phyloP scores from a whole-genome alignment of 1,284 basidiomycete genomes.

The Mrakiaceae sp. region DNA sequence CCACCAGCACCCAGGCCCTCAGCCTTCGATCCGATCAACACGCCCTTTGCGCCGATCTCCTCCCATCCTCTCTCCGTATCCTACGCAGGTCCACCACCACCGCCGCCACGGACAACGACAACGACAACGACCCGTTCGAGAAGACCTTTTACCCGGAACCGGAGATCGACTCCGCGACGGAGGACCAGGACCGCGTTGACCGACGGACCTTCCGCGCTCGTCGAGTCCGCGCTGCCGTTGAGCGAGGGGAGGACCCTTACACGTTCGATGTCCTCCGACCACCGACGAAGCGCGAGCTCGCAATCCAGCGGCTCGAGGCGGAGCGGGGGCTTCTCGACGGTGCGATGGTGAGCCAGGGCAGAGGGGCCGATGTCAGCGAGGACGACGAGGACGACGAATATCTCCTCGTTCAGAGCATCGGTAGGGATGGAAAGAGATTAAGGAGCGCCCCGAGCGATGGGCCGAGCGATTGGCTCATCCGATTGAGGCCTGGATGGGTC shows the following conservation, averaged over 20 bases:
- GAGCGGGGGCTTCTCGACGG: neutral
- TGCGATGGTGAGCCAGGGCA: neutral
- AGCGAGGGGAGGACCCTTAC: conserved; percentile 7
- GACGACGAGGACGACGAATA: neutral
- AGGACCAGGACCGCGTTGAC: neutral
- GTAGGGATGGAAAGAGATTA: neutral
- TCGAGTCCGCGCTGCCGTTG: neutral
- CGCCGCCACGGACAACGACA: too few relatives aligned
- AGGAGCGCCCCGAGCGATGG: conserved; percentile 8
- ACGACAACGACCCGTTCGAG: conserved; percentile 10
- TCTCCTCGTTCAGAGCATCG: neutral
- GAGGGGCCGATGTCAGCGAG: neutral
- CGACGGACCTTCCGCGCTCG: conserved; percentile 1
- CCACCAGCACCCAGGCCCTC: neutral
- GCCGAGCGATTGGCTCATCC: conserved; percentile 5
- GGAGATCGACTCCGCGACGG: neutral
- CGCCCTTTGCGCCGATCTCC: neutral
- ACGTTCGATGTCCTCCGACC: neutral
- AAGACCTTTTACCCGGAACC: conserved; percentile 6
- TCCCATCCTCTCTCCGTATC: neutral
- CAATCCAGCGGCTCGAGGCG: neutral
- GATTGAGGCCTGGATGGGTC: conserved; percentile 6
- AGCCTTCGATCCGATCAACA: too few relatives aligned
- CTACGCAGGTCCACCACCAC: neutral
- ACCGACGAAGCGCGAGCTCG: conserved; percentile 10